Percentiles rank a stretch among this genome's conserved stretches.
phyloP scores from a whole-genome alignment of 495 filamentous ascomycete species.

The Lepraria neglecta region DNA sequence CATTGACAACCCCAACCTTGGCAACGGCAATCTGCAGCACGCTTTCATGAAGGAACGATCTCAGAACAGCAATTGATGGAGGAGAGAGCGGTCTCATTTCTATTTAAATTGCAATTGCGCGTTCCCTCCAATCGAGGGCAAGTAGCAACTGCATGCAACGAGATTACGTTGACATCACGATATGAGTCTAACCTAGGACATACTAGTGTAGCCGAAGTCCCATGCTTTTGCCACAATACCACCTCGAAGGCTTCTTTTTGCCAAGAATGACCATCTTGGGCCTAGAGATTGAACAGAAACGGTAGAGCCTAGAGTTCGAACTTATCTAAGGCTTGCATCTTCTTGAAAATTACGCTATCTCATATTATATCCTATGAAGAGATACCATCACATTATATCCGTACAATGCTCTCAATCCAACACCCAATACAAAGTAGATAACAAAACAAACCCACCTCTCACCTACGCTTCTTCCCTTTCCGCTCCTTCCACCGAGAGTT shows the following conservation, averaged over 20 bases:
- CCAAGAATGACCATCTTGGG: too few relatives aligned
- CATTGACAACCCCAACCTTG: neutral
- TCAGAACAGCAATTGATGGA: neutral
- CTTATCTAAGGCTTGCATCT: too few relatives aligned
- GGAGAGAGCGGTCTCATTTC: too few relatives aligned
- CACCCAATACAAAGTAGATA: too few relatives aligned
- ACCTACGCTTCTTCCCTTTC: constrained; percentile 4
- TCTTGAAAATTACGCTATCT: too few relatives aligned
- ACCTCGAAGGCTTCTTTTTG: neutral
- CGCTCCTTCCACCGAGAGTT: constrained; percentile 11
- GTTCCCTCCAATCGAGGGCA: neutral
- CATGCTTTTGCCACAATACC: neutral
- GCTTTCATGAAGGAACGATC: neutral
- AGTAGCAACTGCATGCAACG: neutral
- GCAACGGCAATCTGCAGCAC: neutral
- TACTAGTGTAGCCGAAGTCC: neutral
- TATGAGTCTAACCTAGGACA: neutral
- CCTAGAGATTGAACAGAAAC: too few relatives aligned
- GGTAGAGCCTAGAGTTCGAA: too few relatives aligned
- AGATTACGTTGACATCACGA: constrained; percentile 15
- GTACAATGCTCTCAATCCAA: neutral
- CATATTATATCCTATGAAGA: too few relatives aligned
- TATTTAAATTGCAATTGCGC: too few relatives aligned
- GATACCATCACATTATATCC: too few relatives aligned
- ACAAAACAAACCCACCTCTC: too few relatives aligned